Evolutionary conservation across 306 rosid species (phyloP), one percentile per base, ranked within the genome.

Genomic region (Senna tora): DNA sequence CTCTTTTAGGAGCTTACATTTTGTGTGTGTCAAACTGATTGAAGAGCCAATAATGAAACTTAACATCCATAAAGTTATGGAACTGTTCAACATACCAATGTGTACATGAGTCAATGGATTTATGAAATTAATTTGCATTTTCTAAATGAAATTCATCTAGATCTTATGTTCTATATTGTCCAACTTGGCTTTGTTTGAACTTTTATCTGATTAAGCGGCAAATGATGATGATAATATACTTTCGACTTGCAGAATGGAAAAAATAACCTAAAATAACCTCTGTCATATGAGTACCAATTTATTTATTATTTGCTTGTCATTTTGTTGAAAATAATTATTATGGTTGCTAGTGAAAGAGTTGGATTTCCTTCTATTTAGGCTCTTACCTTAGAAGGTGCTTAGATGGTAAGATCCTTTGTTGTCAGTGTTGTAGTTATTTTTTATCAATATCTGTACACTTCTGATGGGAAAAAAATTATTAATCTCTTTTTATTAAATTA

Each of bases 1-100:
- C 57, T 46, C 51, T 17, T 46, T 13, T 32, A 22, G 41, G 5
- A 4, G 43, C 12, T 28, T 30, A 16, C 15, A 30, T 70, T n/a
- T 22, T 21, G 5, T 25, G 51, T 58, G n/a, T n/a, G 10, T 12
- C 3, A 7, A 25, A 42, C 9, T 43, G 36, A 47, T 60, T 50
- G 71, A 13, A 43, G 25, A 69, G 5, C 39, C 28, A 50, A 30
- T 32, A 20, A 54, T 57, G 41, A 66, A 47, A 70, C 39, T 21
- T 46, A 22, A 34, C 61, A 71, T 62, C 34, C n/a, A 53, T 43
- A 16, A 32, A 45, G 34, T 9, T 43, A 39, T 20, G 36, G 4
- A 9, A 7, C 34, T 49, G 16, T 53, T 52, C 33, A 64, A 38
- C 28, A 22, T 63, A 34, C 63, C 12, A 17, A 38, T 45, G 50